Evolutionary conservation across 805 yeast species (phyloP).

Genomic region (Wickerhamiella domercqiae): DNA sequence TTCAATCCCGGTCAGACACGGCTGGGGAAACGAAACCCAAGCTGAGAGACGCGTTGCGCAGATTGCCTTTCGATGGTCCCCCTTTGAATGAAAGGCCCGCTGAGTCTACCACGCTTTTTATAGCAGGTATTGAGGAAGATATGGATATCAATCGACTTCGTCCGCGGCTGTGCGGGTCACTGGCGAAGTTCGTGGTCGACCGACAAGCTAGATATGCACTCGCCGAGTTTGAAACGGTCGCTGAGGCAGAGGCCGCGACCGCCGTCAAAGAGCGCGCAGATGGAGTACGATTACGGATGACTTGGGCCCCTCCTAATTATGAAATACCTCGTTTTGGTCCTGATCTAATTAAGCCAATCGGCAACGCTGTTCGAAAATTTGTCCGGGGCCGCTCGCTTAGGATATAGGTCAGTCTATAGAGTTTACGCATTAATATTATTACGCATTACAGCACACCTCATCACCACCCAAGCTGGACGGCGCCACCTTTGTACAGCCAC

Average conservation of each 20-base stretch:
- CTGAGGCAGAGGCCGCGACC: constrained; percentile 32
- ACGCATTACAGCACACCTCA: no score
- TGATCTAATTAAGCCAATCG: neutral
- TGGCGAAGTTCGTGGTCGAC: constrained; percentile 35
- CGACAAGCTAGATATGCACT: constrained; percentile 53
- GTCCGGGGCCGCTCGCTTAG: neutral
- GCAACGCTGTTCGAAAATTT: neutral
- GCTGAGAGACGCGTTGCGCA: neutral
- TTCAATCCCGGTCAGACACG: neutral
- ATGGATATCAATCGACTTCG: constrained; percentile 33
- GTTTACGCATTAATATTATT: no score
- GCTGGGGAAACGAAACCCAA: neutral
- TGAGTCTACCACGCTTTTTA: constrained; percentile 39
- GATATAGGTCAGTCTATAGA: no score
- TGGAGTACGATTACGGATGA: constrained; percentile 19
- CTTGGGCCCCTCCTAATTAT: constrained; percentile 15
- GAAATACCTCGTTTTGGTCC: no score
- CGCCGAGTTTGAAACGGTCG: constrained; percentile 35
- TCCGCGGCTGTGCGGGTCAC: constrained; percentile 32
- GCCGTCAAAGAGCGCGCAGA: constrained; percentile 12
- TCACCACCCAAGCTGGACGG: no score
- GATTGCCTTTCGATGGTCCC: neutral
- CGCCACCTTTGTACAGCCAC: no score
- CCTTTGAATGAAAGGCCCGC: constrained; percentile 21
- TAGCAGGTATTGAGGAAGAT: constrained; percentile 58